phyloP scores from a whole-genome alignment of 495 filamentous ascomycete genomes.

The Trichoderma virens region DNA sequence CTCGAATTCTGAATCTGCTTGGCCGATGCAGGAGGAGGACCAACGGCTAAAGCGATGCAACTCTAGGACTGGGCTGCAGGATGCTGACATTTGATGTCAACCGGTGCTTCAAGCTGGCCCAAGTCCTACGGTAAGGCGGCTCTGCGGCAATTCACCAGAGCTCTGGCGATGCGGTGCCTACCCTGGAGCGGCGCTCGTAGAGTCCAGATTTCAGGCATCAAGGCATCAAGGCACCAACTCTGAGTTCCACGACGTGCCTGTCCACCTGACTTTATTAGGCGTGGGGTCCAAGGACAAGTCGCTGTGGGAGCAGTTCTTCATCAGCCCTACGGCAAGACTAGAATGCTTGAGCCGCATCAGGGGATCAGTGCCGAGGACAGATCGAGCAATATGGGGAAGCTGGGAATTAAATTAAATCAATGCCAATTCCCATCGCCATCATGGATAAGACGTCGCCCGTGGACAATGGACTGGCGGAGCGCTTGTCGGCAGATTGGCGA shows the following conservation, averaged over 20 bases:
- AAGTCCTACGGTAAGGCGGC: background rate
- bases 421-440: background rate
- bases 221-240: constrained; percentile 5
- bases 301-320: background rate
- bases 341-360: constrained; percentile 7
- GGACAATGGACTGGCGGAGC: no score
- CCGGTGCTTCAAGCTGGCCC: background rate
- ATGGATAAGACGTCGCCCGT: no score
- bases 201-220: background rate
- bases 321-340: constrained; percentile 7
- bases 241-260: background rate
- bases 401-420: background rate
- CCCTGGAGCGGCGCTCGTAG: background rate
- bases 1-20: background rate
- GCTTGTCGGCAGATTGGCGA: background rate
- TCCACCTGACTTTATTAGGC: background rate
- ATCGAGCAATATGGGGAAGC: constrained; percentile 2
- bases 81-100: background rate
- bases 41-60: background rate
- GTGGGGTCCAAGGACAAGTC: background rate
- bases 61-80: background rate
- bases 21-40: background rate
- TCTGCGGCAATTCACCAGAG: background rate
- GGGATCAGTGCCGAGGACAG: constrained; percentile 2
- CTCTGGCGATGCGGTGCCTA: background rate